A percentile compares a stretch with the other conserved stretches of the same genome.
Conservation (phyloP, 106 monocot species). For the Gastrodia elata region DNA sequence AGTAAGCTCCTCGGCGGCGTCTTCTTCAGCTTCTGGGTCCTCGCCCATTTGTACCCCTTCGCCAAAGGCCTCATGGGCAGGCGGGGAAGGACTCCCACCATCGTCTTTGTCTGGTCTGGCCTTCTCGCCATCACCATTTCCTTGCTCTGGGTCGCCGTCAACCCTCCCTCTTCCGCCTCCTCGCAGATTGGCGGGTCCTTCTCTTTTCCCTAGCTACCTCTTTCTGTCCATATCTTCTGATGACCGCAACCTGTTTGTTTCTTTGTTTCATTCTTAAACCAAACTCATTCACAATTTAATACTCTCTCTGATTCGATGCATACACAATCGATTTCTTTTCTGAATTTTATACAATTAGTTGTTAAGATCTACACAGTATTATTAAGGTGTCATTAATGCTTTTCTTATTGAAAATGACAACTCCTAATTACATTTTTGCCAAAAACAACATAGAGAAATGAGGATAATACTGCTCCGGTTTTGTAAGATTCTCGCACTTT, state of each 20-base stretch:
- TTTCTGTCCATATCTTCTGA: neutral
- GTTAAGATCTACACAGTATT: no score
- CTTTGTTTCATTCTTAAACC: no score
- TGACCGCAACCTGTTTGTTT: neutral
- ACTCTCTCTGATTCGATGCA: no score
- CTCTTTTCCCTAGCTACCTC: conserved; percentile 29
- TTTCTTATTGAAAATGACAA: no score
- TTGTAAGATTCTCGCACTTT: no score
- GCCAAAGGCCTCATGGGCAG: conserved; percentile 92
- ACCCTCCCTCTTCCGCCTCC: conserved; percentile 33
- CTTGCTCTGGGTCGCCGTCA: conserved; percentile 86
- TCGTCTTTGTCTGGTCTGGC: conserved; percentile 88
- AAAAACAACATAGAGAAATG: no score
- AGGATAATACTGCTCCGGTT: no score
- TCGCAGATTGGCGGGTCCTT: conserved; percentile 79
- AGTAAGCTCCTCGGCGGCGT: conserved; percentile 60
- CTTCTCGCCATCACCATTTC: conserved; percentile 90
- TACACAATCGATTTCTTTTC: no score
- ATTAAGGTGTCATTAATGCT: no score
- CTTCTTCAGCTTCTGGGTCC: conserved; percentile 79
- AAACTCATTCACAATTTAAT: no score
- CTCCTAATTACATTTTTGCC: no score
- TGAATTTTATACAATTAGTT: no score
- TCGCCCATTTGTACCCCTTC: conserved; percentile 92
- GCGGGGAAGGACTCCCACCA: conserved; percentile 82